Percentiles rank a stretch among this genome's conserved stretches.
phyloP scores from a whole-genome alignment of 345 rosid species.

The rapeseed (Brassica napus) region DNA sequence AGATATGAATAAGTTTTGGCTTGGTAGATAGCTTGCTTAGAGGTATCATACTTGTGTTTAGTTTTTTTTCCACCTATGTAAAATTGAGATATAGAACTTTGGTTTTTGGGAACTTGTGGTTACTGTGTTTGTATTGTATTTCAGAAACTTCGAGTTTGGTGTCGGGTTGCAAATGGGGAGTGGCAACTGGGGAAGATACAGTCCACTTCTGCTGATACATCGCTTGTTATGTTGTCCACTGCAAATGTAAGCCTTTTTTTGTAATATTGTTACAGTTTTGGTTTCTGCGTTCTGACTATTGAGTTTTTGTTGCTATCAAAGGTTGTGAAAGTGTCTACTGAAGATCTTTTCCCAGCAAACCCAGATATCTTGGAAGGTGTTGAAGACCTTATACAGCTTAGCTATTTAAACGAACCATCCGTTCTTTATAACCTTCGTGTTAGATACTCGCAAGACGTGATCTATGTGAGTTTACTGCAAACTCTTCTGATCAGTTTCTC shows the following conservation, averaged over 20 bases:
- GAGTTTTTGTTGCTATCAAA: slow-evolving; percentile 34
- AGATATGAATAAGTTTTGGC: not conserved
- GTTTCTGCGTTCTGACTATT: no score
- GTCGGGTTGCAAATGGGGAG: slow-evolving; percentile 54
- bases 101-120: not conserved
- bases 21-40: slow-evolving; percentile 5
- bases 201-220: slow-evolving; percentile 67
- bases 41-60: slow-evolving; percentile 9
- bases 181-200: slow-evolving; percentile 83
- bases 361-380: slow-evolving; percentile 87
- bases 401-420: slow-evolving; percentile 93
- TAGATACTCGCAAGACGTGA: slow-evolving; percentile 73
- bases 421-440: slow-evolving; percentile 75
- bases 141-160: slow-evolving; percentile 90
- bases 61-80: not conserved
- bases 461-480: slow-evolving; percentile 70
- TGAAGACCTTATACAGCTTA: slow-evolving; percentile 88
- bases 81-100: not conserved
- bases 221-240: slow-evolving; percentile 57
- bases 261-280: no score
- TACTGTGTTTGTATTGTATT: slow-evolving; percentile 27
- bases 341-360: slow-evolving; percentile 88
- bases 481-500: slow-evolving; percentile 12
- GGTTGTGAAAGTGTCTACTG: slow-evolving; percentile 74
- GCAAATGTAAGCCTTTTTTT: slow-evolving; percentile 56